Percentiles rank a stretch among this genome's conserved stretches.
Conservation (phyloP, 2,329 filamentous ascomycete species). For the Xylariaceae sp. region DNA sequence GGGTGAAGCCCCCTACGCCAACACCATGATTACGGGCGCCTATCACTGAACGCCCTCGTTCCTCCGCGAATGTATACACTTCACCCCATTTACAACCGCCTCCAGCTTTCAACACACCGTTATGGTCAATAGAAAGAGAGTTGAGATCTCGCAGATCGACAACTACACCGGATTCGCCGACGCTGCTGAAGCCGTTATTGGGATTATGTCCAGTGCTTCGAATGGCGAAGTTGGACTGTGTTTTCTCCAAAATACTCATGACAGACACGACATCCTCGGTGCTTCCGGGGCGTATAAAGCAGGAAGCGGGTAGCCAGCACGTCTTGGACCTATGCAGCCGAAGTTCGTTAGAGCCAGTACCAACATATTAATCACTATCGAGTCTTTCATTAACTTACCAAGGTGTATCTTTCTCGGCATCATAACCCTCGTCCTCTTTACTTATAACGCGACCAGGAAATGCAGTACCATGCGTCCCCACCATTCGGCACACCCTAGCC, state of each 20-base stretch:
- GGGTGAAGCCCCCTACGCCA: constrained; percentile 20
- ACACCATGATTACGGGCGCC: constrained; percentile 24
- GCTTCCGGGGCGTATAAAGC: not conserved
- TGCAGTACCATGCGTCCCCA: no score
- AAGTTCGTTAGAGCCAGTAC: not conserved
- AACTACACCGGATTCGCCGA: constrained; percentile 20
- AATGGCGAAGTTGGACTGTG: not conserved
- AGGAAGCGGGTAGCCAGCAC: constrained; percentile 3
- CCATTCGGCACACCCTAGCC: no score
- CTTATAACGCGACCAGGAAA: no score
- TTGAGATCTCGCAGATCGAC: constrained; percentile 21
- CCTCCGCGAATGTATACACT: constrained; percentile 21
- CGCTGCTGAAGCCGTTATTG: constrained; percentile 15
- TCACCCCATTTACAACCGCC: constrained; percentile 16
- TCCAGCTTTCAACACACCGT: constrained; percentile 10
- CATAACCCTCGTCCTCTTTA: not conserved
- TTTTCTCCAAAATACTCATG: not conserved
- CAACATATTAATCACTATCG: not conserved
- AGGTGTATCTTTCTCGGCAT: not conserved
- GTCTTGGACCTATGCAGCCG: not conserved
- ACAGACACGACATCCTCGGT: not conserved
- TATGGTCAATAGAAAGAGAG: constrained; percentile 1
- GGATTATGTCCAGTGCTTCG: not conserved
- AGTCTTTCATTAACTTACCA: not conserved
- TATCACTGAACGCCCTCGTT: constrained; percentile 7